These are phyloP conservation scores for Zasmidium citrigriseum DNA, from an alignment of 2,329 filamentous ascomycete species.

Conservation along the genomic window DNA sequence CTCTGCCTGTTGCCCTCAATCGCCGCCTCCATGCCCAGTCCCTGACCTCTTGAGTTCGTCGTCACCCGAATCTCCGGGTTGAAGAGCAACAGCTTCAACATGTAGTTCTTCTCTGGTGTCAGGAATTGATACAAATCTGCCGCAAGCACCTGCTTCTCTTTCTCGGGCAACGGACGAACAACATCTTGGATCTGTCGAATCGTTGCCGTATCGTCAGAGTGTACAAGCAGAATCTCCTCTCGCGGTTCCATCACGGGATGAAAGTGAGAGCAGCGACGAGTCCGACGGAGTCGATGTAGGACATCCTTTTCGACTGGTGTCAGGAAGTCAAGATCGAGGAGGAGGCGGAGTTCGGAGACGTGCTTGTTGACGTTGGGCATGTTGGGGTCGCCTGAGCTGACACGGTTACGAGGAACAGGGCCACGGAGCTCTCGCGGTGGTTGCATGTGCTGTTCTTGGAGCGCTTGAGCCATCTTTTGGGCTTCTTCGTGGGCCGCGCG, in stretches of 20 bases:
- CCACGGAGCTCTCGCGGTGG: background rate
- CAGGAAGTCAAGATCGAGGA: conserved; percentile 1
- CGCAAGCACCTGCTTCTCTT: conserved; percentile 1
- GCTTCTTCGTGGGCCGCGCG: background rate
- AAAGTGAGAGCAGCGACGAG: conserved; percentile 2
- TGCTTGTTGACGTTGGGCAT: background rate
- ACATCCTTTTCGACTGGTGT: conserved; percentile 4
- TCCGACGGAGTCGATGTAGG: conserved; percentile 1
- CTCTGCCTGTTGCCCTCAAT: background rate
- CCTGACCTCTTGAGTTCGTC: background rate
- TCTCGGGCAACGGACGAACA: background rate
- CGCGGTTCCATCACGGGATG: conserved; percentile 6
- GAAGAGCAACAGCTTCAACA: conserved; percentile 7
- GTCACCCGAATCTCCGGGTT: conserved; percentile 2
- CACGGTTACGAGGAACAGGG: background rate
- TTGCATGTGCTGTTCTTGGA: background rate
- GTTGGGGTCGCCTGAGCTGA: background rate
- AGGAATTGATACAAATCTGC: conserved; percentile 1
- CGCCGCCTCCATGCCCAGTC: background rate
- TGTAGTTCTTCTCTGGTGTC: background rate
- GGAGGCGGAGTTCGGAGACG: background rate
- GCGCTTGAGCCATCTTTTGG: background rate
- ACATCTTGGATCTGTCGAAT: background rate
- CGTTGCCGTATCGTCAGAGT: background rate
- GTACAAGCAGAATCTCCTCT: conserved; percentile 5